Base-by-base conservation (phyloP, 768 basidiomycete species). In the Filobasidium floriforme region DNA sequence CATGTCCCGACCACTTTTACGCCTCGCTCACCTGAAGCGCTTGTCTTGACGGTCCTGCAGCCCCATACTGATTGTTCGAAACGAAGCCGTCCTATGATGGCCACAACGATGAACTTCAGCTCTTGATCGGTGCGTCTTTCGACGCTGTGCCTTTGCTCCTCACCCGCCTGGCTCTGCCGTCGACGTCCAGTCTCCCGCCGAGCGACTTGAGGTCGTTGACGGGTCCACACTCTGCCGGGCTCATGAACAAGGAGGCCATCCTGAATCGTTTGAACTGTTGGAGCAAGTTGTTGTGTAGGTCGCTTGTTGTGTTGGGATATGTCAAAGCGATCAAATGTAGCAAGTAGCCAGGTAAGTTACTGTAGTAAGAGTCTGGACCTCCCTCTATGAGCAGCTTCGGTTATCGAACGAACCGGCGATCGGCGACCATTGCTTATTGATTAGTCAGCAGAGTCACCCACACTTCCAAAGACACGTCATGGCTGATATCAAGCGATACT, bases 171-270 rank as follows among this genome's bases (percentile, higher is more conserved):
- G 54, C 54, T 24, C n/a, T 22, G 15, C 4, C 24, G 15, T 57
- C 54, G 7, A 57, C 22, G 29, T 57, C 54, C 7, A 57, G 15
- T 24, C 54, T 24, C 5, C 15, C 14, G 29, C 24, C 54, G 2
- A 57, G 54, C 54, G 54, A 57, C 24, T 57, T 57, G 54, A 57
- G 54, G 15, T 57, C 29, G n/a, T 57, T 57, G 29, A 26, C 24
- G 15, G 54, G 22, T 57, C 29, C 22, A 15, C 54, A 57, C 14
- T 57, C 54, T 6, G 29, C 14, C 19, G 54, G 29, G 54, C 26
- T 57, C n/a, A 57, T 57, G 46, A 49, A 49, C 18, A 49, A 22
- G 46, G 46, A 49, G 46, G 46, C 46, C 46, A 49, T 49, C 5
- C 5, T 22, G 46, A 5, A 5, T 15, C 10, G 43, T 10, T 10